Base-by-base conservation (phyloP, 140 eudicot genomes). In the Ambrosia hybrid region DNA sequence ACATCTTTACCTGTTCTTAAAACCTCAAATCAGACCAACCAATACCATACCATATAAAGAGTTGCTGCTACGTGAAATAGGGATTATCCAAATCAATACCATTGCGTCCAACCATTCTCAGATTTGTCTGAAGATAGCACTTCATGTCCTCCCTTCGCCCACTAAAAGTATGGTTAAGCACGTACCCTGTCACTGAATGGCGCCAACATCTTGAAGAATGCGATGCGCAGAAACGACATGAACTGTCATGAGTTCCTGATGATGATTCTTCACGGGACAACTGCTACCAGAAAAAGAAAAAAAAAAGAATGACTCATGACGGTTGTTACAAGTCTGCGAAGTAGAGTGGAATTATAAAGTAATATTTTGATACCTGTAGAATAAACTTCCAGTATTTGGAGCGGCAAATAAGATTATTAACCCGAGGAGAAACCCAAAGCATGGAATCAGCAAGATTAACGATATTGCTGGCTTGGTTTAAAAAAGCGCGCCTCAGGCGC, bases 171-270 rank as follows among this genome's bases (percentile, higher is more conserved):
- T 59, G 15, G 0, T 12, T 1, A 26, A 59, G 7, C 14, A 13
- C 3, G 30, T 13, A 81, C 78, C 64, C 14, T 65, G 12, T 86
- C 86, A 52, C 70, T 70, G 14, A 80, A 78, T 70, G 81, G 71
- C 71, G 70, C 63, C 70, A 60, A 37, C 71, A 73, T 51, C 71
- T 63, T 73, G 43, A 15, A 52, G 65, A 9, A 64, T 63, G 26
- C 39, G 55, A 63, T 41, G 64, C 2, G 71, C 71, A 73, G 52
- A 62, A 73, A 11, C 48, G 1, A 63, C 64, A 73, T 17, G 63
- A 1, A 51, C 38, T 17, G 2, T 63, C 45, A 34, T 9, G 34
- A 30, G 2, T 30, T 30, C 34, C 34, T 30, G 34, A 17, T 8
- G 14, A 36, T 3, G 17, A 10, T 26, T 37, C 57, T 12, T 4